Percentiles rank a stretch among this genome's conserved stretches.
phyloP scores from a whole-genome alignment of 805 yeast species.

The Schizosaccharomyces octosporus region DNA sequence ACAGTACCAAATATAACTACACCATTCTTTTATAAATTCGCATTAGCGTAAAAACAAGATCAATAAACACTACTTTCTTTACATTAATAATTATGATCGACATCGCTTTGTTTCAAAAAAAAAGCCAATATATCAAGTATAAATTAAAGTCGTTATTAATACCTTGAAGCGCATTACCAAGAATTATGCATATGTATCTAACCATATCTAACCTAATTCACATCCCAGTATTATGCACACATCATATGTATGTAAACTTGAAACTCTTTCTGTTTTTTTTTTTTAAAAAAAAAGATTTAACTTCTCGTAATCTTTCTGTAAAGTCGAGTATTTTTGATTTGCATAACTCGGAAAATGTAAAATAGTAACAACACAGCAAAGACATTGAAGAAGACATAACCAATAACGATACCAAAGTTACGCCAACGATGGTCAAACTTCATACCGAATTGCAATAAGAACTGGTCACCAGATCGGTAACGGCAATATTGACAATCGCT shows the following conservation, averaged over 20 bases:
- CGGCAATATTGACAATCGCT: constrained; percentile 20
- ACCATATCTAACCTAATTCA: too few relatives aligned
- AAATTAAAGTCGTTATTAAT: too few relatives aligned
- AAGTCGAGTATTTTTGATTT: background rate
- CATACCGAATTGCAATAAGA: constrained; percentile 15
- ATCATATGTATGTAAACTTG: background rate
- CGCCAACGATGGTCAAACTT: constrained; percentile 34
- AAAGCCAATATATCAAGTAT: too few relatives aligned
- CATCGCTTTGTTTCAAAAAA: too few relatives aligned
- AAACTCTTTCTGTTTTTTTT: background rate
- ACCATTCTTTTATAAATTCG: too few relatives aligned
- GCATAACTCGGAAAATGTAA: background rate
- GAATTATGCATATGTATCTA: too few relatives aligned
- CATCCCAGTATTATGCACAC: background rate
- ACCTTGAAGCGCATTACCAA: too few relatives aligned
- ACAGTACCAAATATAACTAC: too few relatives aligned
- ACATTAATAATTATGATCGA: too few relatives aligned
- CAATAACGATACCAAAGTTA: constrained; percentile 33
- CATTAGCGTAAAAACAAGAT: too few relatives aligned
- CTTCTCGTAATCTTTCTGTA: background rate
- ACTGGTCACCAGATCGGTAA: constrained; percentile 17
- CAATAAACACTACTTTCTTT: too few relatives aligned
- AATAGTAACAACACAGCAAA: constrained; percentile 18
- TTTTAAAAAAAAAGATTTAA: background rate
- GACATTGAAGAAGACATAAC: constrained; percentile 19